Percentiles rank a stretch among this genome's conserved stretches.
These are phyloP conservation scores for Grifola frondosa DNA, from an alignment of 1,284 basidiomycete species.

Conservation along the genomic window DNA sequence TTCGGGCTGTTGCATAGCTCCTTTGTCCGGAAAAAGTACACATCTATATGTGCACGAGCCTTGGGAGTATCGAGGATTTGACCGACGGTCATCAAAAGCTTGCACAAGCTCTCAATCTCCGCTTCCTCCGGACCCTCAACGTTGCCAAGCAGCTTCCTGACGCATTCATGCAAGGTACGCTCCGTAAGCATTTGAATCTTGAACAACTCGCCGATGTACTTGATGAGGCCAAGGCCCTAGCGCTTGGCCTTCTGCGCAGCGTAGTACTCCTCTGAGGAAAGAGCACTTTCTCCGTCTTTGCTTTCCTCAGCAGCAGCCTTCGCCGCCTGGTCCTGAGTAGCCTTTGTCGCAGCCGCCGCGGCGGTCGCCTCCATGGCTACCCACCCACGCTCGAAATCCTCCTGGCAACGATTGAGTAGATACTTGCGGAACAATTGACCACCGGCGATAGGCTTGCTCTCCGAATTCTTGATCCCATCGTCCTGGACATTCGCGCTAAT, in stretches of 20 bases:
- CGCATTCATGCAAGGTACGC: conserved; percentile 95
- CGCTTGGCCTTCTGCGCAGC: conserved; percentile 95
- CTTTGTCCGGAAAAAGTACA: conserved; percentile 90
- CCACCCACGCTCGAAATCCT: too few species aligned
- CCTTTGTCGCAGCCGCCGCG: conserved; percentile 29
- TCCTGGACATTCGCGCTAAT: conserved; percentile 87
- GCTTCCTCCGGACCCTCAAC: conserved; percentile 94
- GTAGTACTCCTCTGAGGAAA: conserved; percentile 96
- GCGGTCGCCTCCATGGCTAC: conserved; percentile 36
- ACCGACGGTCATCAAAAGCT: conserved; percentile 88
- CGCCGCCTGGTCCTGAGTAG: conserved; percentile 53
- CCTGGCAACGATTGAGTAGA: conserved; percentile 63
- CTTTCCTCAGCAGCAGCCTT: conserved; percentile 59
- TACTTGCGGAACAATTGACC: conserved; percentile 82
- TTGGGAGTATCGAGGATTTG: conserved; percentile 75
- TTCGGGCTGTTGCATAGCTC: conserved; percentile 71
- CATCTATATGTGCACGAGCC: conserved; percentile 81
- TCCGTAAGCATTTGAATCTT: conserved; percentile 94
- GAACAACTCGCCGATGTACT: conserved; percentile 97
- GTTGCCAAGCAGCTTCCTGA: conserved; percentile 90
- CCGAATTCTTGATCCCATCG: conserved; percentile 71
- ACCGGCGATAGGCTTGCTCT: conserved; percentile 84
- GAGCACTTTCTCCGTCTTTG: conserved; percentile 54
- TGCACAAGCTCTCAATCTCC: conserved; percentile 94
- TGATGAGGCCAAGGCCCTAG: conserved; percentile 92